Percentiles rank a stretch among this genome's conserved stretches.
Conservation (phyloP, 2,329 filamentous ascomycete species). For the Thielaviopsis musarum region DNA sequence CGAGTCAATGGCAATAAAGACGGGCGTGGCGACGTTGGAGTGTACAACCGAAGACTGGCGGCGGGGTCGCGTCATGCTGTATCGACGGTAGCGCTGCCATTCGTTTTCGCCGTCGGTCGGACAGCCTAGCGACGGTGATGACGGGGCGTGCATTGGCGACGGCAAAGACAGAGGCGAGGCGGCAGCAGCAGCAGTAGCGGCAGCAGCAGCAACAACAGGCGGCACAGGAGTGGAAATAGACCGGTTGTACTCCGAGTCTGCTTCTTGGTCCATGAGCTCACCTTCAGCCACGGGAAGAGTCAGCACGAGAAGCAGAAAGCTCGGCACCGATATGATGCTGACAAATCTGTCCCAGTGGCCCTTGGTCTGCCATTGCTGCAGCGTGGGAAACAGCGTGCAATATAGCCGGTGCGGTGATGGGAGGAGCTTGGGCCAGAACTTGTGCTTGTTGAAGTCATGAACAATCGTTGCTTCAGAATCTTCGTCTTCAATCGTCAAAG, state of each 20-base stretch:
- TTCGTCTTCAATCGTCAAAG: conserved; percentile 1
- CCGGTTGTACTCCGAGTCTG: conserved; percentile 1
- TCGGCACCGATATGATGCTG: conserved; percentile 70
- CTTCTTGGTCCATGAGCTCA: conserved; percentile 30
- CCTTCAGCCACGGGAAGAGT: conserved; percentile 84
- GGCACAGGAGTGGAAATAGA: neutral
- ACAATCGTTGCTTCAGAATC: neutral
- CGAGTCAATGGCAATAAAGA: conserved; percentile 16
- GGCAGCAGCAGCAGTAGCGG: neutral
- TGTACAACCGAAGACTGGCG: conserved; percentile 14
- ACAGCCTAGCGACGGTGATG: conserved; percentile 12
- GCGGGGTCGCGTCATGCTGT: conserved; percentile 21
- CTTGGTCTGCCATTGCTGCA: conserved; percentile 69
- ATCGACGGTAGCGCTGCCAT: conserved; percentile 41
- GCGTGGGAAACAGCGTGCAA: conserved; percentile 69
- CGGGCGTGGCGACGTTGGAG: conserved; percentile 19
- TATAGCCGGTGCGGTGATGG: conserved; percentile 52
- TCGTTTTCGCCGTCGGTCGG: conserved; percentile 19
- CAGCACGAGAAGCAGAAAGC: conserved; percentile 74
- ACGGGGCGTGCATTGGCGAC: conserved; percentile 20
- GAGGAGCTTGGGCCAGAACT: conserved; percentile 71
- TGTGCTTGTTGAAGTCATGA: conserved; percentile 13
- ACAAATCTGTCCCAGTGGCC: conserved; percentile 69
- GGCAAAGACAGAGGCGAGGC: conserved; percentile 21
- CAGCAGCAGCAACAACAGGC: neutral